These are phyloP conservation scores for Lachnellula hyalina DNA, from an alignment of 2,329 filamentous ascomycete genomes.

Conservation along the genomic window DNA sequence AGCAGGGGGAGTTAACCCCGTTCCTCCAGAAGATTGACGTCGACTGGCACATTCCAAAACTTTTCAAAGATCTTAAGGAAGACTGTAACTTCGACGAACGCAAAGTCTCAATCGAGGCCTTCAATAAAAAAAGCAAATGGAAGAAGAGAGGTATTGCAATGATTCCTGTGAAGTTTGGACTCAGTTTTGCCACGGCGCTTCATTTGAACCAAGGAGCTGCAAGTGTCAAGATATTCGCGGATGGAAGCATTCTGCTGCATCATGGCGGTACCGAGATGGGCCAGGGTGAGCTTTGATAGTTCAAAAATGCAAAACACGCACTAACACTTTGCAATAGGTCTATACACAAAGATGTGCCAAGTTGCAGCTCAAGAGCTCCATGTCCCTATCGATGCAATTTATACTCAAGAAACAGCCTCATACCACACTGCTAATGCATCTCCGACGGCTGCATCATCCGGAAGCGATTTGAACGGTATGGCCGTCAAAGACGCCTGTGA, in stretches of 20 bases:
- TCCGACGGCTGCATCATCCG: constrained; percentile 87
- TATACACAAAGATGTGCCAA: constrained; percentile 96
- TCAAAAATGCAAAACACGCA: too few species aligned
- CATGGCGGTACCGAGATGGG: constrained; percentile 99
- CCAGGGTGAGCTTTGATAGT: constrained; percentile 62
- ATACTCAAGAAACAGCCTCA: constrained; percentile 91
- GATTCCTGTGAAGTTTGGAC: constrained; percentile 95
- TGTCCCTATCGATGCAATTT: constrained; percentile 74
- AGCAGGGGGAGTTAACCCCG: constrained; percentile 71
- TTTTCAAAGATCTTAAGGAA: constrained; percentile 84
- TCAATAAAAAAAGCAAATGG: constrained; percentile 87
- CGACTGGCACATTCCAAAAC: constrained; percentile 93
- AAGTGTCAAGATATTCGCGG: constrained; percentile 94
- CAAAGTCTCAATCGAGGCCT: constrained; percentile 64
- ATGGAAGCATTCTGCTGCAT: constrained; percentile 85
- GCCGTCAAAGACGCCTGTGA: constrained; percentile 89
- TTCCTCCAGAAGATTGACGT: constrained; percentile 88
- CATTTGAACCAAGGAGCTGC: constrained; percentile 97
- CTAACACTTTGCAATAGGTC: constrained; percentile 70
- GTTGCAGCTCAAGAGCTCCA: constrained; percentile 85
- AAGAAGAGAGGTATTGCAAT: constrained; percentile 77
- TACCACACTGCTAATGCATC: constrained; percentile 95
- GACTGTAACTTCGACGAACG: constrained; percentile 69
- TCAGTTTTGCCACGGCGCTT: constrained; percentile 89
- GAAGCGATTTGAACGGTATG: constrained; percentile 92